These are phyloP conservation scores for Macrolepiota dolichaula DNA, from an alignment of 768 basidiomycete genomes.

Conservation along the genomic window DNA sequence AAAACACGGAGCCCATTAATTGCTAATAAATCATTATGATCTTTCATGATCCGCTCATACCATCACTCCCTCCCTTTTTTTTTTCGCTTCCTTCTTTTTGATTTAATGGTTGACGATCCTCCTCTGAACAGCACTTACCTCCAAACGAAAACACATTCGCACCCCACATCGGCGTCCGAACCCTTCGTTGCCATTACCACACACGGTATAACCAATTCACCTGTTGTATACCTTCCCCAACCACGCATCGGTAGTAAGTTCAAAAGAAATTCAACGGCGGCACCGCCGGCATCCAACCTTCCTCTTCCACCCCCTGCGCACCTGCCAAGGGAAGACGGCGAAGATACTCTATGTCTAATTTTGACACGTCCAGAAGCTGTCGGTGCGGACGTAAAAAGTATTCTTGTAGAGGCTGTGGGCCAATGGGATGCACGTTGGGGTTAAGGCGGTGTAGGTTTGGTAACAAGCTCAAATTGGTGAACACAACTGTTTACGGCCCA, in stretches of 20 bases:
- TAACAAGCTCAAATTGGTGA: not conserved
- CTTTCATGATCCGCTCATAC: not conserved
- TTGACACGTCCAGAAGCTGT: constrained; percentile 21
- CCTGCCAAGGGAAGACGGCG: constrained; percentile 44
- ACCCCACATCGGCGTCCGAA: not conserved
- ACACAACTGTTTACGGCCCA: not conserved
- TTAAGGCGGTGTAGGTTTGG: constrained; percentile 15
- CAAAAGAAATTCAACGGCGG: constrained; percentile 12
- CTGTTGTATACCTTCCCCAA: constrained; percentile 49
- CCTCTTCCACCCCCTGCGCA: constrained; percentile 31
- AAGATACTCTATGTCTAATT: constrained; percentile 50
- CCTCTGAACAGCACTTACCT: constrained; percentile 6
- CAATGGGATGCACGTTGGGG: constrained; percentile 38
- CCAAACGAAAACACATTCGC: not conserved
- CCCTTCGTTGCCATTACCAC: constrained; percentile 42
- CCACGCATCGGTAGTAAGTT: constrained; percentile 8
- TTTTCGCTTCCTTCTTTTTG: not conserved
- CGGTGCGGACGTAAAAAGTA: constrained; percentile 28
- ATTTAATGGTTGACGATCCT: constrained; percentile 10
- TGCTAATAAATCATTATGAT: not conserved
- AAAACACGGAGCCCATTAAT: constrained; percentile 2
- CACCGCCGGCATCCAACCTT: constrained; percentile 25
- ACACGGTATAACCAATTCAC: constrained; percentile 35
- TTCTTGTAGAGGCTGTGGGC: constrained; percentile 41
- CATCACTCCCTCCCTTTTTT: not conserved